phyloP scores from a whole-genome alignment of 2,329 filamentous ascomycete species.

The Orbilia blumenaviensis region DNA sequence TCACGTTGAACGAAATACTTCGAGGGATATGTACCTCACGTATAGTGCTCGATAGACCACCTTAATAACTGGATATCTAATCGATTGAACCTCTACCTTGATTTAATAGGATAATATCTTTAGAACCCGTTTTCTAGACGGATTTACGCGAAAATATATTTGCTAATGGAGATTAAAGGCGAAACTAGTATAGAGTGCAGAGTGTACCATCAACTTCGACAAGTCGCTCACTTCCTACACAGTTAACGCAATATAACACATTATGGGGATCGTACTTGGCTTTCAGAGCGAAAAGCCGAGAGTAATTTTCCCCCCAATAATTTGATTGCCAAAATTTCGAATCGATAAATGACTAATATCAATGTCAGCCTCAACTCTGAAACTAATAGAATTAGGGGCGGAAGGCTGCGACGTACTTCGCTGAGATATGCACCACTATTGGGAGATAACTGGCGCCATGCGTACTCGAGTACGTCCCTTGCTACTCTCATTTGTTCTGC shows the following conservation, averaged over 20 bases:
- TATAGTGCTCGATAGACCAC: too few relatives aligned
- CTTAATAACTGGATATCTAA: too few relatives aligned
- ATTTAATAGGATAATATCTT: too few relatives aligned
- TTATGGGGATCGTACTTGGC: not conserved
- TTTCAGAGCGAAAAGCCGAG: not conserved
- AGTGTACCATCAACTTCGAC: not conserved
- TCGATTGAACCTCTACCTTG: too few relatives aligned
- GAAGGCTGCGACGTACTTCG: not conserved
- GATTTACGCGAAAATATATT: too few relatives aligned
- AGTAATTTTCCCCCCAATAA: not conserved
- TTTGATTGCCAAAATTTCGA: not conserved
- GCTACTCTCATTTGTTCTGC: not conserved
- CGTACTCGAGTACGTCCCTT: not conserved
- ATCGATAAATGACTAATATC: not conserved
- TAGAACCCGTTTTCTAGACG: too few relatives aligned
- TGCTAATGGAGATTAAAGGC: not conserved
- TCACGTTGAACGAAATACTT: too few relatives aligned
- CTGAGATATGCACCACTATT: constrained; percentile 10
- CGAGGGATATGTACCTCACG: too few relatives aligned
- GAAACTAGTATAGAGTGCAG: not conserved
- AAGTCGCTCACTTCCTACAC: not conserved
- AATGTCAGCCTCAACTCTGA: not conserved
- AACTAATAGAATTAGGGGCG: not conserved
- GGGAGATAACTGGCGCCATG: not conserved
- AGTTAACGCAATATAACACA: not conserved